phyloP scores from a whole-genome alignment of 768 basidiomycete species.

The Leucosporidium creatinivorum region DNA sequence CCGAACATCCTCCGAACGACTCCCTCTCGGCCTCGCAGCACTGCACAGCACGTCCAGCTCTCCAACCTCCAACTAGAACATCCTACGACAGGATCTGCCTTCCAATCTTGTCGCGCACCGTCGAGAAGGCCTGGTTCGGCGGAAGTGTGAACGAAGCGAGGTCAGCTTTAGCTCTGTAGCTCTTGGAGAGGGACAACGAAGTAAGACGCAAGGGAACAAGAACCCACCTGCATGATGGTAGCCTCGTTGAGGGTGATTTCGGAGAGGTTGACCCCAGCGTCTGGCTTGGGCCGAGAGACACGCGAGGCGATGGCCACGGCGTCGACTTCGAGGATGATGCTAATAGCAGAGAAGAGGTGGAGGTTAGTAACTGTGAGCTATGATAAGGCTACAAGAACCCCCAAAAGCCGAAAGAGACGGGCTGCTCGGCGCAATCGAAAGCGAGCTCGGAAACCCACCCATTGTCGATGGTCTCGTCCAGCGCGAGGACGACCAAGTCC shows the following conservation, averaged over 20 bases:
- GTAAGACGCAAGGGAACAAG: not conserved
- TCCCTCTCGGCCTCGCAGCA: too few relatives aligned
- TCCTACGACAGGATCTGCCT: constrained; percentile 19
- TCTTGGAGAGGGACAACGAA: not conserved
- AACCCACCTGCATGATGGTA: constrained; percentile 36
- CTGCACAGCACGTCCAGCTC: too few relatives aligned
- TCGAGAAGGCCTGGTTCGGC: constrained; percentile 32
- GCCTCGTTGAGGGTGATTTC: constrained; percentile 99
- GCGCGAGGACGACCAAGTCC: constrained; percentile 79
- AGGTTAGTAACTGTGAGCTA: not conserved
- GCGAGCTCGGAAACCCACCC: too few relatives aligned
- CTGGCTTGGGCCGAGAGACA: constrained; percentile 83
- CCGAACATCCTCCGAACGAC: too few relatives aligned
- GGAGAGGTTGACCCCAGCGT: constrained; percentile 53
- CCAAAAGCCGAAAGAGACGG: too few relatives aligned
- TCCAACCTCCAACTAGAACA: too few relatives aligned
- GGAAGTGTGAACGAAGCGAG: too few relatives aligned
- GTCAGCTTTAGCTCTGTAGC: not conserved
- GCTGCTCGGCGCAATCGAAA: too few relatives aligned
- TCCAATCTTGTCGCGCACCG: constrained; percentile 33
- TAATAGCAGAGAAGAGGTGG: constrained; percentile 40
- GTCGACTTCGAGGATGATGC: constrained; percentile 95
- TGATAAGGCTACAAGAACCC: too few relatives aligned
- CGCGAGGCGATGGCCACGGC: constrained; percentile 88
- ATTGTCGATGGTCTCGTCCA: constrained; percentile 97